These are phyloP conservation scores for Grammothele lineata DNA, from an alignment of 768 basidiomycete species.

Conservation along the genomic window DNA sequence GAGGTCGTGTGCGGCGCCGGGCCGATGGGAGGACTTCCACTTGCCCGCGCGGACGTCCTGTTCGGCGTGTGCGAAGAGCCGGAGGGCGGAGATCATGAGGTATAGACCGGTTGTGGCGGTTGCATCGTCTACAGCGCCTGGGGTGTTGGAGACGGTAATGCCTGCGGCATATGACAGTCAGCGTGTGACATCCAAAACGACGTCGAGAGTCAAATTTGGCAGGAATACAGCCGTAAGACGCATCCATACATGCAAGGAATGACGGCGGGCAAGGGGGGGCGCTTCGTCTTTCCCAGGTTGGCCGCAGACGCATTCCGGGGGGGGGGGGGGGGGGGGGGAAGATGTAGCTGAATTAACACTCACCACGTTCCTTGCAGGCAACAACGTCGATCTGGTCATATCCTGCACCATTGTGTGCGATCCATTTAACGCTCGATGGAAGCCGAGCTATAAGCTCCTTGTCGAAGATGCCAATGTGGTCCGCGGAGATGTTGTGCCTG, in stretches of 20 bases:
- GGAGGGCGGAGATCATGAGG: constrained; percentile 72
- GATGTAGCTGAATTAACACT: not conserved
- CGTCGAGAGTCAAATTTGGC: too few species aligned
- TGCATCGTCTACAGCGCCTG: constrained; percentile 85
- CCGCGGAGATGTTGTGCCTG: constrained; percentile 65
- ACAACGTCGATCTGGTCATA: constrained; percentile 85
- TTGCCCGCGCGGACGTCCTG: constrained; percentile 45
- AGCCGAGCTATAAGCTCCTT: constrained; percentile 69
- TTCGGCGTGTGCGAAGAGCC: constrained; percentile 69
- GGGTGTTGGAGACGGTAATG: constrained; percentile 83
- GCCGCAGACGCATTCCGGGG: too few species aligned
- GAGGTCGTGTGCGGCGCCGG: constrained; percentile 54
- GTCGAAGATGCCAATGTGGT: constrained; percentile 73
- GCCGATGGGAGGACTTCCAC: constrained; percentile 55
- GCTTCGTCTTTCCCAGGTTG: too few species aligned
- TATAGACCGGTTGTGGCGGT: constrained; percentile 88
- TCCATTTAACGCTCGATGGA: constrained; percentile 69
- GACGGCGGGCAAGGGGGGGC: too few species aligned
- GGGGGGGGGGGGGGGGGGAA: not conserved
- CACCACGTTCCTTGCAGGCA: constrained; percentile 69
- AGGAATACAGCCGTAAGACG: too few species aligned
- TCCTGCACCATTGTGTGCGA: constrained; percentile 90
- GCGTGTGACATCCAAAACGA: too few species aligned
- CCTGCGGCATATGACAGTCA: constrained; percentile 32
- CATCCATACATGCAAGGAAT: too few species aligned